Percentiles rank a stretch among this genome's conserved stretches.
Evolutionary conservation across 2,329 filamentous ascomycete species (phyloP).

Genomic region (Paradendryphiella salina): DNA sequence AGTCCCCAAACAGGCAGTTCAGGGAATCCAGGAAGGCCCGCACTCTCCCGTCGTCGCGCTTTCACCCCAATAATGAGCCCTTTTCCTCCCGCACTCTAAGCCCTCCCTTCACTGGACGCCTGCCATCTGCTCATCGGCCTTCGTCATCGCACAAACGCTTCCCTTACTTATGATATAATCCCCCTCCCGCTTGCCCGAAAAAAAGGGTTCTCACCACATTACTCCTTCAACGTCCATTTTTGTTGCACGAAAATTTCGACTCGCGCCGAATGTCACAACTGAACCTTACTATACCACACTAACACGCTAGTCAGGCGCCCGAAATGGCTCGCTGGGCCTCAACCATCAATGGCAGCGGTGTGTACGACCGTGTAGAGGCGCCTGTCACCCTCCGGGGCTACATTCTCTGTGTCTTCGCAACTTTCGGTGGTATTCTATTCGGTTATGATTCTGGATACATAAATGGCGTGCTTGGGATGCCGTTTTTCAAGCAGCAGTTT

Average conservation of each 20-base stretch:
- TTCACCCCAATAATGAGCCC: no score
- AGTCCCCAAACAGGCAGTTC: no score
- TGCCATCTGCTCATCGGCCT: conserved; percentile 5
- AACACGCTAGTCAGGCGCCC: conserved; percentile 8
- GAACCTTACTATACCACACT: background rate
- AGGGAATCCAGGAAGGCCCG: no score
- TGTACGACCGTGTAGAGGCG: conserved; percentile 58
- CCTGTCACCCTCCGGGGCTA: conserved; percentile 54
- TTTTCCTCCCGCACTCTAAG: background rate
- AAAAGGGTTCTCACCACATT: background rate
- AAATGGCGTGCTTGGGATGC: conserved; percentile 62
- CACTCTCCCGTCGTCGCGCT: no score
- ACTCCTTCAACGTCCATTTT: background rate
- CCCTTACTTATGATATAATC: conserved; percentile 4
- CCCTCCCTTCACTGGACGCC: background rate
- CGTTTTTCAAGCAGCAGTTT: conserved; percentile 43
- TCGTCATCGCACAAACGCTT: conserved; percentile 1
- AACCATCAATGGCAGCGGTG: conserved; percentile 30
- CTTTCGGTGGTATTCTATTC: conserved; percentile 69
- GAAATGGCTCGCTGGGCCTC: conserved; percentile 35
- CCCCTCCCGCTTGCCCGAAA: background rate
- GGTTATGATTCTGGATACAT: conserved; percentile 80
- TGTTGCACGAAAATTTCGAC: background rate
- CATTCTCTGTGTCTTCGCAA: conserved; percentile 52
- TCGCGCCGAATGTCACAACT: background rate